Base-by-base conservation (phyloP, 1,284 basidiomycete genomes). In the Puccinia coronata region DNA sequence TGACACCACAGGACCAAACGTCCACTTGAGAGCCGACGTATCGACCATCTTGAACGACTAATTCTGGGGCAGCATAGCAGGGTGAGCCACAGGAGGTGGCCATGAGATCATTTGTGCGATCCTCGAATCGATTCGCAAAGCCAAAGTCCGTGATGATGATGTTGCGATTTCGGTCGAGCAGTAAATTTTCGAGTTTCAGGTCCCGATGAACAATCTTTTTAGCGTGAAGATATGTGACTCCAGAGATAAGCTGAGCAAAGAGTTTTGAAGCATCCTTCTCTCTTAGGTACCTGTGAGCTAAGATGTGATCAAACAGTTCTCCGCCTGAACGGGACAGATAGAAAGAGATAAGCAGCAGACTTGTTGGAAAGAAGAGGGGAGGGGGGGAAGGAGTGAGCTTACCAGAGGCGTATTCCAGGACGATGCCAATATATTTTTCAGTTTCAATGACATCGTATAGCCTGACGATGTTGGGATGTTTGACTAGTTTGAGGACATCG, bases 141-240 rank as follows among this genome's bases (percentile, higher is more conserved):
- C 97, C 96, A 87, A 99, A 99, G 86, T 99, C 97, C 83, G 96
- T 98, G 88, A 99, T 98, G 88, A 99, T 97, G 83, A 99, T 95
- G 87, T 99, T 99, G 82, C 97, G 91, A 86, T 98, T 92, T 83
- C 95, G 92, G 89, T 99, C 97, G 80, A 99, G 91, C 67, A 99
- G 91, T 23, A 99, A 88, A 86, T 99, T 99, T 88, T 99, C 97
- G 83, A 99, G 92, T 88, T 99, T 99, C 86, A 99, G 91, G 88
- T 99, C 97, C 82, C 96, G 95, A 87, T 99, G 96, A 72, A 99
- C 95, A 83, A 99, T 98, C 88, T 98, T 96, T 89, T 98, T 98
- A 87, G 94, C 92, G 88, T 99, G 97, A 76, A 99, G 94, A 88
- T 99, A 99, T 90, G 94, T 95, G 57, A 99, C 97, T 83, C 96